phyloP scores from a whole-genome alignment of 2,329 filamentous ascomycete species.

The Stachybotrys elegans region DNA sequence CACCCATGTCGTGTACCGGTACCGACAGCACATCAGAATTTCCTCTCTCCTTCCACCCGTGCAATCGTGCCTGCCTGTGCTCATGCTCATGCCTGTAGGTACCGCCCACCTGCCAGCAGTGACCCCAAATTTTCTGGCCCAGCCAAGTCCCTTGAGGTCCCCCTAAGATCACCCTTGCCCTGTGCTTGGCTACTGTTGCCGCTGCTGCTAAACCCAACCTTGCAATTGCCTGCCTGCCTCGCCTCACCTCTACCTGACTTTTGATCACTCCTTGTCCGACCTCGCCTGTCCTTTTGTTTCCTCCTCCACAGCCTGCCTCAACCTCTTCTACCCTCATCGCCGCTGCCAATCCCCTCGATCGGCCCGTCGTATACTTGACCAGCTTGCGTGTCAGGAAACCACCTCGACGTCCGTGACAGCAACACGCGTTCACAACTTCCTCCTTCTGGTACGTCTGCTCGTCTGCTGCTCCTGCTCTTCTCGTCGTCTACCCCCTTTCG shows the following conservation, averaged over 20 bases:
- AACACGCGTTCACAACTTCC: slow-evolving; percentile 19
- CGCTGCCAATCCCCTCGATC: no score
- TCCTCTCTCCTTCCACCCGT: slow-evolving; percentile 19
- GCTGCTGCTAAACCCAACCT: slow-evolving; percentile 1
- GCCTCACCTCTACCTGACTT: slow-evolving; percentile 17
- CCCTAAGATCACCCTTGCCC: no score
- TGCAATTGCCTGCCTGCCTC: slow-evolving; percentile 15
- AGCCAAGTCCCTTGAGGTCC: no score
- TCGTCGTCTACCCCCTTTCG: no score
- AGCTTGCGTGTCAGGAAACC: no score
- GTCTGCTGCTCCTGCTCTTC: no score
- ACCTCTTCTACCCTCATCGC: slow-evolving; percentile 29
- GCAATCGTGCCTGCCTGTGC: no score
- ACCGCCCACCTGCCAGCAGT: slow-evolving; percentile 1
- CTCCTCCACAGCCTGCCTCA: slow-evolving; percentile 8
- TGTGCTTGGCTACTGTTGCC: no score
- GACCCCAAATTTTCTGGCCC: slow-evolving; percentile 25
- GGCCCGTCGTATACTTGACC: no score
- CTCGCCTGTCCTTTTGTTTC: background rate
- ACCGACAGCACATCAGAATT: slow-evolving; percentile 27
- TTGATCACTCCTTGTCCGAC: background rate
- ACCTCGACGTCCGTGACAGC: no score
- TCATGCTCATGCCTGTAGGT: no score
- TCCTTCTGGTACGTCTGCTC: background rate
- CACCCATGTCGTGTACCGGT: slow-evolving; percentile 3